Evolutionary conservation across 768 basidiomycete genomes (phyloP), one percentile per base, ranked within the genome.

Genomic region (Psilocybe tampanensis): DNA sequence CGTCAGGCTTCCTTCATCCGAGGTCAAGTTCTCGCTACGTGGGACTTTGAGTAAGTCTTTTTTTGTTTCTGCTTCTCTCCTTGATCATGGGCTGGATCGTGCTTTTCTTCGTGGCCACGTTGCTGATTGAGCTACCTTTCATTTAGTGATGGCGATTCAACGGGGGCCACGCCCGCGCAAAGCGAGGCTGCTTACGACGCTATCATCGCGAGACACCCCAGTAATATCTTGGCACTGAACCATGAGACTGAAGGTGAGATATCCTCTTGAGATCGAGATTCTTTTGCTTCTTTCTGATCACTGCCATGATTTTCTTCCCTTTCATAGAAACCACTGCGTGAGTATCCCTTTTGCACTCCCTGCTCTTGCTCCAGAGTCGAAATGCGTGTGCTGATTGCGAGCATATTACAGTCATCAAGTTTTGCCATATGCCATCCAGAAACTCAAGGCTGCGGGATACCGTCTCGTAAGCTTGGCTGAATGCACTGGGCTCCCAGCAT

Each of bases 401-500:
- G 33, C 39, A 19, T 43, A 22, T 32, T 39, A 19, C 44, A 75
- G 73, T 6, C 69, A 72, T 54, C 55, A 74, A 51, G 71, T 77
- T 7, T 66, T 78, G 23, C 77, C 76, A 2, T 73, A 69, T 44
- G 75, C 69, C 12, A 75, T 79, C 55, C 19, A 62, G 43, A 69
- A 69, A 47, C 56, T 79, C 45, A 64, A 73, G 50, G 66, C 60
- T 0, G 76, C 76, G 18, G 75, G 76, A 8, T 79, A 78, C 57
- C 65, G 61, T n/a, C 72, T 80, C 17, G 77, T 80, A 32, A 74
- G 73, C 36, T 56, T 79, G 32, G 65, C 78, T 33, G 74, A 78
- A 51, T 80, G 77, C 61, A 65, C 76, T 1, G 73, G 74, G 1
- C 57, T 74, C 4, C 61, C 67, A 1, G 66, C 77, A 2, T 80